These are phyloP conservation scores for Fusarium scirpi DNA, from an alignment of 2,329 filamentous ascomycete genomes.

Conservation along the genomic window DNA sequence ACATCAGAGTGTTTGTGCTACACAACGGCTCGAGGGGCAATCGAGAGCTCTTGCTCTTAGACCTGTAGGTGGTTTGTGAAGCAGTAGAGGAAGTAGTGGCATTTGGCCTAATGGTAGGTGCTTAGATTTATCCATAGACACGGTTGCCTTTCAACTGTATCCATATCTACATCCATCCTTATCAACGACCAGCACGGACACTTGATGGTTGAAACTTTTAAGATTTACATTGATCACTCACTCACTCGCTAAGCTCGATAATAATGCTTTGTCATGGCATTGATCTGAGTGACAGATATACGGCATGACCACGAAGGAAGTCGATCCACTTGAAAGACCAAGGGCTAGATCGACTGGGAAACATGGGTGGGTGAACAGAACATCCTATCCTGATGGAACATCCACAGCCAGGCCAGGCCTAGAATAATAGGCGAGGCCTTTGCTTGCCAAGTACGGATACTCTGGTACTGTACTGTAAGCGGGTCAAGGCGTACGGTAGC, in stretches of 20 bases:
- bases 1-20: constrained; percentile 6
- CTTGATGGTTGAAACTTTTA: background rate
- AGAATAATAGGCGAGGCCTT: constrained; percentile 9
- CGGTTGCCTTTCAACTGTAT: background rate
- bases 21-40: constrained; percentile 10
- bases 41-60: constrained; percentile 7
- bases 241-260: background rate
- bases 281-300: constrained; percentile 10
- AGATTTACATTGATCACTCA: background rate
- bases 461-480: background rate
- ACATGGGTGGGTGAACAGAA: background rate
- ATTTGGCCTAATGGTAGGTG: constrained; percentile 4
- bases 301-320: background rate
- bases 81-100: constrained; percentile 3
- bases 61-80: constrained; percentile 6
- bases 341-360: background rate
- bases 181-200: background rate
- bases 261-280: background rate
- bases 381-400: constrained; percentile 4
- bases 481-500: constrained; percentile 28
- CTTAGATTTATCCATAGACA: background rate
- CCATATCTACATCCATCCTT: background rate
- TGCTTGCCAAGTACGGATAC: constrained; percentile 5
- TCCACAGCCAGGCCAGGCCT: background rate
- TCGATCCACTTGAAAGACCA: background rate